These are phyloP conservation scores for Ophiostoma australiae DNA, from an alignment of 2,329 filamentous ascomycete species.

Conservation along the genomic window DNA sequence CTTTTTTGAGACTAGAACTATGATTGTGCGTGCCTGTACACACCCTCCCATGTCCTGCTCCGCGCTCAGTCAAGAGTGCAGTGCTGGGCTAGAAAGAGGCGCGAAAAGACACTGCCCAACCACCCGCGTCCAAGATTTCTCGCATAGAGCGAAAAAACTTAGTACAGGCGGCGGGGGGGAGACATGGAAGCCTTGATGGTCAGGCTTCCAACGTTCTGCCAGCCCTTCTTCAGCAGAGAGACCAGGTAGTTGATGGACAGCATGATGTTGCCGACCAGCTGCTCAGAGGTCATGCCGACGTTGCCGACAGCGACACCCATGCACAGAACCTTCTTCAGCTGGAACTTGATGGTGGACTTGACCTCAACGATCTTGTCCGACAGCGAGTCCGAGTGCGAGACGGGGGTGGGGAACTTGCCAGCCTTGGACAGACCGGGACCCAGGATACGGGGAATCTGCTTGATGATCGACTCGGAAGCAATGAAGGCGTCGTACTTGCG, in stretches of 20 bases:
- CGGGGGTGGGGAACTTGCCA: slow-evolving; percentile 98
- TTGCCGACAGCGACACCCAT: slow-evolving; percentile 99
- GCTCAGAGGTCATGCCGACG: slow-evolving; percentile 93
- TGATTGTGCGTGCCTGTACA: not conserved
- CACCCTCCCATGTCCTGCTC: not conserved
- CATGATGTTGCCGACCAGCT: slow-evolving; percentile 98
- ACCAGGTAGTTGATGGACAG: slow-evolving; percentile 99
- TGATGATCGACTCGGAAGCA: slow-evolving; percentile 95
- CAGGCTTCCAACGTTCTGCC: slow-evolving; percentile 99
- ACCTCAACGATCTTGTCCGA: slow-evolving; percentile 95
- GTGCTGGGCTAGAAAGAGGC: not conserved
- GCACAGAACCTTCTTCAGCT: slow-evolving; percentile 99
- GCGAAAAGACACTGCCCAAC: not conserved
- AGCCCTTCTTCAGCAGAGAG: slow-evolving; percentile 99
- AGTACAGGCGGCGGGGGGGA: slow-evolving; percentile 96
- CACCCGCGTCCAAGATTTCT: not conserved
- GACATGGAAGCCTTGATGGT: slow-evolving; percentile 99
- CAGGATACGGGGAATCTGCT: slow-evolving; percentile 99
- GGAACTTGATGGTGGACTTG: slow-evolving; percentile 99
- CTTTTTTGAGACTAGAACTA: slow-evolving; percentile 8
- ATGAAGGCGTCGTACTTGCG: slow-evolving; percentile 99
- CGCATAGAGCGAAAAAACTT: slow-evolving; percentile 36
- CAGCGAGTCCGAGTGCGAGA: slow-evolving; percentile 95
- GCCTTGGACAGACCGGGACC: slow-evolving; percentile 98
- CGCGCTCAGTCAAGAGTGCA: slow-evolving; percentile 16